Base-by-base conservation (phyloP, 371 early-diverging fungal genomes). In the Synchytrium microbalum region DNA sequence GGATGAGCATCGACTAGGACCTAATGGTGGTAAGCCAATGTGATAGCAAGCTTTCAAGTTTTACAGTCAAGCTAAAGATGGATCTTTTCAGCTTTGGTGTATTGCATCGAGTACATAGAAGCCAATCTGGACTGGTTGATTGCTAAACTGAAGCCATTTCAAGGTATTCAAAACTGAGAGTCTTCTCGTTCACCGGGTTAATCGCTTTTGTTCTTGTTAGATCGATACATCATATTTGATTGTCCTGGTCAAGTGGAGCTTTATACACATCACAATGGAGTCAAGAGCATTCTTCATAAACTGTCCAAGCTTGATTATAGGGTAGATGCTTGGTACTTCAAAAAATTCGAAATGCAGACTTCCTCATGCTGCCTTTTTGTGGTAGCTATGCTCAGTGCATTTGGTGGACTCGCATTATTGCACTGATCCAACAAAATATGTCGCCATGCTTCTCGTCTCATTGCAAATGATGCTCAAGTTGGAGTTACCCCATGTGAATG, bases 161-260 rank as follows among this genome's bases (percentile, higher is more conserved):
- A 77, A 63, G 77, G 75, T 72, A 31, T 0, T n/a, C n/a, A n/a
- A 53, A 13, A 38, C 24, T 16, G 5, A 10, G 24, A 16, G 26
- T 54, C 10, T 2, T 61, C 1, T 13, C n/a, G 14, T n/a, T 51
- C n/a, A 14, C 51, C 51, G n/a, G n/a, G n/a, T n/a, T n/a, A n/a
- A n/a, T n/a, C n/a, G n/a, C n/a, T n/a, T n/a, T n/a, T n/a, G n/a
- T n/a, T n/a, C n/a, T n/a, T n/a, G 33, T 5, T 63, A 76, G 94
- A 90, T 52, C 84, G 86, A 54, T 99, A 95, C 75, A 78, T 96
- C 53, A 72, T 99, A 1, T 93, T 99, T 78, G 99, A 99, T 74
- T 96, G 91, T 61, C 99, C 99, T 2, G 99, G 99, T 0, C 99
- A 99, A 75, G 95, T 99, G 8, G 99, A 99, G 74, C 86, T 99